phyloP scores from a whole-genome alignment of 2,329 filamentous ascomycete species.

The Colletotrichum sp. region DNA sequence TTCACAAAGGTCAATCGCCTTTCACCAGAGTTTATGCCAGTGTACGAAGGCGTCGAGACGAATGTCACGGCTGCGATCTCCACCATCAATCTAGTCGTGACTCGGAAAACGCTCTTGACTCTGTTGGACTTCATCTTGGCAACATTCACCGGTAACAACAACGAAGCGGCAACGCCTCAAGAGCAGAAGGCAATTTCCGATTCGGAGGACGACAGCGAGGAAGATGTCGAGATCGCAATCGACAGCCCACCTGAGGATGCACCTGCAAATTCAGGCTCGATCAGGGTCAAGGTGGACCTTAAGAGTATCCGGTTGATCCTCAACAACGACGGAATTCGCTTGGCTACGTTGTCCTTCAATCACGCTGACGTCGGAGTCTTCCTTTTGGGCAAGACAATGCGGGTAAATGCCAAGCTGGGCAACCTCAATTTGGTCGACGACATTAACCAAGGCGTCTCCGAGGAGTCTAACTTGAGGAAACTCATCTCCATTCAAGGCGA shows the following conservation, averaged over 20 bases:
- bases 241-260: slow-evolving; percentile 5
- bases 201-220: slow-evolving; percentile 37
- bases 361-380: slow-evolving; percentile 93
- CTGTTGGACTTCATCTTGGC: slow-evolving; percentile 91
- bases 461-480: slow-evolving; percentile 80
- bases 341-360: slow-evolving; percentile 91
- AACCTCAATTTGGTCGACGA: slow-evolving; percentile 91
- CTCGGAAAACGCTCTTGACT: slow-evolving; percentile 88
- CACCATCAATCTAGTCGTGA: slow-evolving; percentile 95
- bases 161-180: slow-evolving; percentile 35
- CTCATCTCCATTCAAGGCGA: slow-evolving; percentile 95
- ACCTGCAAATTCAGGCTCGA: slow-evolving; percentile 66
- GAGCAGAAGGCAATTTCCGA: slow-evolving; percentile 40
- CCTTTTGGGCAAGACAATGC: slow-evolving; percentile 84
- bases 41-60: slow-evolving; percentile 91
- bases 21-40: slow-evolving; percentile 90
- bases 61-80: slow-evolving; percentile 92
- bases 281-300: slow-evolving; percentile 90
- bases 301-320: slow-evolving; percentile 93
- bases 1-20: slow-evolving; percentile 88
- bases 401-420: slow-evolving; percentile 84
- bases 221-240: slow-evolving; percentile 28
- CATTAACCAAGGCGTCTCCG: slow-evolving; percentile 86
- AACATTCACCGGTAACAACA: slow-evolving; percentile 77
- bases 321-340: slow-evolving; percentile 95